Percentiles rank a stretch among this genome's conserved stretches.
Conservation (phyloP, 2,329 filamentous ascomycete genomes). For the Colletotrichum falcatum region DNA sequence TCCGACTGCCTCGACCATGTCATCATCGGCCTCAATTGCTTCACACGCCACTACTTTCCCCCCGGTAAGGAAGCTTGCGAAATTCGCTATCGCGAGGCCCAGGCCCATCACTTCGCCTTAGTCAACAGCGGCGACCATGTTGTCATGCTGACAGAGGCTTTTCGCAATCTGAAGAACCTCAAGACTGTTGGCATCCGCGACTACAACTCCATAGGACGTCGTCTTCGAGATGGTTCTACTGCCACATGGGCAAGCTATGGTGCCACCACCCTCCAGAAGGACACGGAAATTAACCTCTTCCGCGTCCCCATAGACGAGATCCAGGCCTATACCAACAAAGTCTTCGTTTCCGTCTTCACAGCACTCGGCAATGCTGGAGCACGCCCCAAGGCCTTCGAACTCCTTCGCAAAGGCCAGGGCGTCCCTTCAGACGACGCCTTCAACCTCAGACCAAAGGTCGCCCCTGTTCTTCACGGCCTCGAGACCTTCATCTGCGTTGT, state of each 20-base stretch:
- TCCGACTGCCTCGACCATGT: slow-evolving; percentile 56
- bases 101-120: slow-evolving; percentile 48
- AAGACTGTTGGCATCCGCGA: slow-evolving; percentile 70
- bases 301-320: slow-evolving; percentile 18
- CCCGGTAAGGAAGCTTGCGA: slow-evolving; percentile 35
- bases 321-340: slow-evolving; percentile 46
- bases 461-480: slow-evolving; percentile 58
- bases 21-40: slow-evolving; percentile 60
- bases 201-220: slow-evolving; percentile 62
- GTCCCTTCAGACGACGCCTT: slow-evolving; percentile 59
- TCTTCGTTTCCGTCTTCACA: slow-evolving; percentile 57
- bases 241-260: slow-evolving; percentile 68
- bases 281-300: slow-evolving; percentile 49
- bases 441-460: slow-evolving; percentile 51
- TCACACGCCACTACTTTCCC: slow-evolving; percentile 34
- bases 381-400: slow-evolving; percentile 58
- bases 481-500: slow-evolving; percentile 58
- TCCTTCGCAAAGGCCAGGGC: slow-evolving; percentile 53
- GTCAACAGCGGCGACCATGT: slow-evolving; percentile 59
- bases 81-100: slow-evolving; percentile 40
- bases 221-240: slow-evolving; percentile 57
- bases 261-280: slow-evolving; percentile 50
- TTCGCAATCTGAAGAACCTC: slow-evolving; percentile 66
- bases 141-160: slow-evolving; percentile 67
- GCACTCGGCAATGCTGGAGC: slow-evolving; percentile 56